Evolutionary conservation across 192 early-diverging fungal genomes (phyloP).

Genomic region (Dissophora ornata): DNA sequence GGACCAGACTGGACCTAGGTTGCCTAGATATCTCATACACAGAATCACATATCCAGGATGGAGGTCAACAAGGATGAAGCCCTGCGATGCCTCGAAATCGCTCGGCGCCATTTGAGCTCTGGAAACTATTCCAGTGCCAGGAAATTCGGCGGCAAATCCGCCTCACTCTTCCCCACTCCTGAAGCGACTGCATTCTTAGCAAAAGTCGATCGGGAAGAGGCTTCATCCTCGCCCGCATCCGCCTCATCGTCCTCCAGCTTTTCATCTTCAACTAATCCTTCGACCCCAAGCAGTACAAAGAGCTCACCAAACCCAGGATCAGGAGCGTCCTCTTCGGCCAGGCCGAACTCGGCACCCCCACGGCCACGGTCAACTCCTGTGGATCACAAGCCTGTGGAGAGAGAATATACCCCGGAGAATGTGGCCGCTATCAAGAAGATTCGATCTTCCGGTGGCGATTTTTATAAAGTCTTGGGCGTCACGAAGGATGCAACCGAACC

Average conservation of each 20-base stretch:
- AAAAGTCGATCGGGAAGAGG: constrained; percentile 50
- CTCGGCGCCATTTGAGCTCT: constrained; percentile 71
- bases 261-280: constrained; percentile 23
- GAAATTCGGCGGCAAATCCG: constrained; percentile 85
- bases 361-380: constrained; percentile 31
- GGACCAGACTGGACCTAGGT: background rate
- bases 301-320: constrained; percentile 28
- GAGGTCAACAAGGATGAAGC: constrained; percentile 94
- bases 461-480: constrained; percentile 85
- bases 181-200: constrained; percentile 69
- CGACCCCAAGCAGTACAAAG: constrained; percentile 41
- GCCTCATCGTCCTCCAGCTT: constrained; percentile 12
- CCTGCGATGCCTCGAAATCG: constrained; percentile 77
- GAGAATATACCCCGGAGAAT: constrained; percentile 84
- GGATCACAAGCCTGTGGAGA: constrained; percentile 48
- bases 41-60: constrained; percentile 54
- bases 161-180: constrained; percentile 82
- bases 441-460: constrained; percentile 78
- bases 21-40: background rate
- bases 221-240: constrained; percentile 7
- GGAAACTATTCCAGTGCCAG: constrained; percentile 80
- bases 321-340: constrained; percentile 15
- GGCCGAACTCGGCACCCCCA: constrained; percentile 27
- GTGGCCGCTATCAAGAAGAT: constrained; percentile 83
- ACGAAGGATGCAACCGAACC: constrained; percentile 79